phyloP scores from a whole-genome alignment of 2,329 filamentous ascomycete genomes.

The Botrytis deweyae region DNA sequence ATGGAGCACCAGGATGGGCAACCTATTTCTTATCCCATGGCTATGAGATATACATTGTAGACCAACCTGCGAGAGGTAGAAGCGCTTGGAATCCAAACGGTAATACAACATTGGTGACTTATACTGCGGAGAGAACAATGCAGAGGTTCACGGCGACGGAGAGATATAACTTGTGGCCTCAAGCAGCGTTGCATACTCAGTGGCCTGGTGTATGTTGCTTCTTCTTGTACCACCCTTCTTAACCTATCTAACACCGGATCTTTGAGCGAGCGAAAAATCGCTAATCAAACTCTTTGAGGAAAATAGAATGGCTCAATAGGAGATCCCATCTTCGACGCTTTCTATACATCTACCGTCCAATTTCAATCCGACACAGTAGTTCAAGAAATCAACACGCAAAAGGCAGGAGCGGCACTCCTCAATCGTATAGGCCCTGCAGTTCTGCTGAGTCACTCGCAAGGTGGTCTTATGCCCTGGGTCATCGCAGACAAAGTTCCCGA shows the following conservation, averaged over 20 bases:
- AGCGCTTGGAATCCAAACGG: constrained; percentile 25
- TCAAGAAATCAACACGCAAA: constrained; percentile 43
- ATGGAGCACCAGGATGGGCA: constrained; percentile 48
- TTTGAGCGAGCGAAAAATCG: neutral
- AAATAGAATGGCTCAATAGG: constrained; percentile 30
- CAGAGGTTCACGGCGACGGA: constrained; percentile 35
- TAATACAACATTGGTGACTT: constrained; percentile 22
- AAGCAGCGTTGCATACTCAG: constrained; percentile 43
- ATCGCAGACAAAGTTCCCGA: constrained; percentile 45
- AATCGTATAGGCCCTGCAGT: constrained; percentile 30
- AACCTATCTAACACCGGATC: neutral
- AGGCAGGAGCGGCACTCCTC: constrained; percentile 42
- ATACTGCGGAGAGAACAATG: constrained; percentile 31
- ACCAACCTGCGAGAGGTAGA: constrained; percentile 29
- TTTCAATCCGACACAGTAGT: constrained; percentile 40
- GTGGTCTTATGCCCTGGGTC: constrained; percentile 45
- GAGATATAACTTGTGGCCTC: constrained; percentile 35
- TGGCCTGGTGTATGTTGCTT: constrained; percentile 40
- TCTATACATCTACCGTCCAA: constrained; percentile 44
- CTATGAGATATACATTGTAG: constrained; percentile 47
- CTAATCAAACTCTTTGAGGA: neutral
- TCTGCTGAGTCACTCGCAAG: constrained; percentile 45
- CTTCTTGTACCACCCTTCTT: neutral
- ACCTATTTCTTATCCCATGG: constrained; percentile 47
- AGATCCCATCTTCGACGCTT: constrained; percentile 33